Conservation (phyloP, 169 alveolate species). For the Plasmodium relictum region DNA sequence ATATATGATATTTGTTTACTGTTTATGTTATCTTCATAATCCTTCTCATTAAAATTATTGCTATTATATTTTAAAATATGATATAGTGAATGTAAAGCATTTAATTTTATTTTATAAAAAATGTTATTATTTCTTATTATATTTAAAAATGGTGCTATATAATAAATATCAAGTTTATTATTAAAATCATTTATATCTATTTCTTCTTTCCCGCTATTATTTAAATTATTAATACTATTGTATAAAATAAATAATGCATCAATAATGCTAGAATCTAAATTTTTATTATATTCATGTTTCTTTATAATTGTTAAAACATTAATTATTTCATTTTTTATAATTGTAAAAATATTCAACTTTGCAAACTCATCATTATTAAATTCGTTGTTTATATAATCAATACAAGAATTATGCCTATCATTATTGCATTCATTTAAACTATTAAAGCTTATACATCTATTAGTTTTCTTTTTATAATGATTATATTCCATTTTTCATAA, state of each 20-base stretch:
- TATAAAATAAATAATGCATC: constrained; percentile 75
- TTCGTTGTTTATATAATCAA: neutral
- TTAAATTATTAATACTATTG: constrained; percentile 71
- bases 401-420: constrained; percentile 9
- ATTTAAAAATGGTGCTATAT: constrained; percentile 77
- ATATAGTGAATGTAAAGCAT: constrained; percentile 64
- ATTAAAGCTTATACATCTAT: constrained; percentile 10
- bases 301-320: constrained; percentile 73
- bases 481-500: constrained; percentile 55
- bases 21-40: neutral
- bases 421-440: constrained; percentile 1
- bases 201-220: constrained; percentile 37
- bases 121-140: constrained; percentile 73
- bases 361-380: constrained; percentile 32
- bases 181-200: constrained; percentile 34
- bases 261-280: constrained; percentile 65
- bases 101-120: constrained; percentile 70
- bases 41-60: constrained; percentile 35
- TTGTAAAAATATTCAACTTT: constrained; percentile 64
- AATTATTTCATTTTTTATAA: constrained; percentile 77
- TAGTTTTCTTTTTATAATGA: constrained; percentile 32
- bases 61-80: constrained; percentile 65
- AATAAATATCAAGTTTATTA: constrained; percentile 75
- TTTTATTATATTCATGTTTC: constrained; percentile 70
- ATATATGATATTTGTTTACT: constrained; percentile 25